Base-by-base conservation (phyloP, 2,329 filamentous ascomycete species). In the Biscogniauxia sp. region DNA sequence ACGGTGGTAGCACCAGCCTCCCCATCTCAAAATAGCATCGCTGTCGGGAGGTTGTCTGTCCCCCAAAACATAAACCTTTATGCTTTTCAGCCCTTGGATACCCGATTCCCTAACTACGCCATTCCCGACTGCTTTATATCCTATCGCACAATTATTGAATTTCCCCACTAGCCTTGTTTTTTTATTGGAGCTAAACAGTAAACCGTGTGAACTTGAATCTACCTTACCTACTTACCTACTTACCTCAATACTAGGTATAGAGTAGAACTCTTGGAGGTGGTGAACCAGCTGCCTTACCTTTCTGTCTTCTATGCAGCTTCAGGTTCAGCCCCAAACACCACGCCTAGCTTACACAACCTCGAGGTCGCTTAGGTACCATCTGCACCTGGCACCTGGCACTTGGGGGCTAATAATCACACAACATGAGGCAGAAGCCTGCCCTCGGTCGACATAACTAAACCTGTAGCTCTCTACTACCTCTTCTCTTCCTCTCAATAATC, bases 1-100 rank as follows among this genome's bases (percentile, higher is more conserved):
- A 51, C 6, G 50, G 50, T 51, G 15, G 50, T 37, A 51, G 50
- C 50, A 54, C 53, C 53, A 54, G 53, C 53, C 53, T 54, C 28
- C 37, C 53, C 32, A 37, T 32, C 53, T 54, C 26, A 54, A 54
- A 54, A 54, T 54, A 54, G 53, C 53, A 54, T 37, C 53, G 53
- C 37, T n/a, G 2, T 45, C 37, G 37, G 37, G 13, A 45, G 37
- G 37, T 45, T 13, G 5, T 17, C 5, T 3, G 6, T 11, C 17
- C 15, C 37, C 37, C 37, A 45, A 45, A 45, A 45, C 13, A 45
- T 45, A 17, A 45, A 9, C 37, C 37, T 9, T 45, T n/a, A 45
- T 45, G 37, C 15, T 11, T 45, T 45, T 45, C 15, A 45, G 2
- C 32, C 13, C 32, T 15, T 11, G 32, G 32, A 37, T 37, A 37